These are phyloP conservation scores for Xanthoconium purpureum DNA, from an alignment of 768 basidiomycete genomes.

Conservation along the genomic window DNA sequence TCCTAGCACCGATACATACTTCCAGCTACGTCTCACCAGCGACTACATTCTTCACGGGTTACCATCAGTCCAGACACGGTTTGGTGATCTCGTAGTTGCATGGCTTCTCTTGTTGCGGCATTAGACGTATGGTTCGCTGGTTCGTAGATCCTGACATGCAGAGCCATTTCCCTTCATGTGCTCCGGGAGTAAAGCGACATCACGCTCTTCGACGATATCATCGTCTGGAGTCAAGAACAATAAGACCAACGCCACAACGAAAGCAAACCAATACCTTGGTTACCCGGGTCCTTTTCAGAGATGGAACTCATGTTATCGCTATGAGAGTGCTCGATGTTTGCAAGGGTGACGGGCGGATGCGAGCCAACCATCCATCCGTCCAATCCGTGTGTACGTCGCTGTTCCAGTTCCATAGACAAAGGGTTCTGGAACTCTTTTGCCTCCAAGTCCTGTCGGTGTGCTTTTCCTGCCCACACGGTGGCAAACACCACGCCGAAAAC, in stretches of 20 bases:
- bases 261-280: neutral
- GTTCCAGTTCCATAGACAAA: neutral
- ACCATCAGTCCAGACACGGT: too few relatives aligned
- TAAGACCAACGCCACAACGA: neutral
- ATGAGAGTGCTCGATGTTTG: too few relatives aligned
- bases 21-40: too few relatives aligned
- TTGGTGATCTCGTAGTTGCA: too few relatives aligned
- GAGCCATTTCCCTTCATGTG: neutral
- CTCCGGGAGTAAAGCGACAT: neutral
- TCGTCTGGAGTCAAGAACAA: too few relatives aligned
- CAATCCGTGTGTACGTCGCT: neutral
- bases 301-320: neutral
- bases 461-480: constrained; percentile 10
- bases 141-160: neutral
- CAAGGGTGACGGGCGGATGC: neutral
- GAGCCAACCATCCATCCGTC: neutral
- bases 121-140: neutral
- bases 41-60: too few relatives aligned
- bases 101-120: too few relatives aligned
- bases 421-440: neutral
- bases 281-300: neutral
- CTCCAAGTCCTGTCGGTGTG: neutral
- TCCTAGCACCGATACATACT: too few relatives aligned
- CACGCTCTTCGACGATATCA: too few relatives aligned
- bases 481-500: constrained; percentile 14